Percentiles rank a stretch among this genome's conserved stretches.
phyloP scores from a whole-genome alignment of 2,329 filamentous ascomycete genomes.

The Xylariomycetidae sp. region DNA sequence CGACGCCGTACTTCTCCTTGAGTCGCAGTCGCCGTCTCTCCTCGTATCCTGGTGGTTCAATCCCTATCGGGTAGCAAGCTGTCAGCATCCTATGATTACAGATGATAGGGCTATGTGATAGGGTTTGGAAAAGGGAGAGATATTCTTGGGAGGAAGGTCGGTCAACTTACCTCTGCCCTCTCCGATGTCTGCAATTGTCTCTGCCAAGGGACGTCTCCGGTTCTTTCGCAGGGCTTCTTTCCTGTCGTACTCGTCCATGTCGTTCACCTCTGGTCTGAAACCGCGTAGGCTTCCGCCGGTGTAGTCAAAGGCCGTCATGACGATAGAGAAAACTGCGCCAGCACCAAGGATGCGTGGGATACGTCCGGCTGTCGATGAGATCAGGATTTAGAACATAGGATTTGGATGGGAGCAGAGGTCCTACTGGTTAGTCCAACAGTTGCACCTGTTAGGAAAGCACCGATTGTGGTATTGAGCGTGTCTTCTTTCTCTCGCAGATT shows the following conservation, averaged over 20 bases:
- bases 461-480: conserved; percentile 66
- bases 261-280: conserved; percentile 42
- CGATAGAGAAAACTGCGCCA: conserved; percentile 50
- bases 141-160: neutral
- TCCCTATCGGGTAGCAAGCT: conserved; percentile 48
- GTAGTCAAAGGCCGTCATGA: conserved; percentile 57
- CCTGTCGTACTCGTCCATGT: conserved; percentile 67
- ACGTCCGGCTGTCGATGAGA: conserved; percentile 57
- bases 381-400: no score
- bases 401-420: no score
- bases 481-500: conserved; percentile 87
- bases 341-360: conserved; percentile 61
- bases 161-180: conserved; percentile 74
- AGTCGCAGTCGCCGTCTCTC: conserved; percentile 78
- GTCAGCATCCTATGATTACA: conserved; percentile 2
- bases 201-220: conserved; percentile 68
- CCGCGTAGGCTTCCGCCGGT: conserved; percentile 55
- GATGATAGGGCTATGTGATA: conserved; percentile 2
- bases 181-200: conserved; percentile 76
- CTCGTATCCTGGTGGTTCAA: conserved; percentile 76
- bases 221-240: conserved; percentile 71
- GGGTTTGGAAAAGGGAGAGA: no score
- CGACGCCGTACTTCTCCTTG: conserved; percentile 82
- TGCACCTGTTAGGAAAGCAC: conserved; percentile 71
- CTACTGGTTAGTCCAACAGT: conserved; percentile 69